Percentiles rank a stretch among this genome's conserved stretches.
phyloP scores from a whole-genome alignment of 495 filamentous ascomycete genomes.

The Tuber calosporum region DNA sequence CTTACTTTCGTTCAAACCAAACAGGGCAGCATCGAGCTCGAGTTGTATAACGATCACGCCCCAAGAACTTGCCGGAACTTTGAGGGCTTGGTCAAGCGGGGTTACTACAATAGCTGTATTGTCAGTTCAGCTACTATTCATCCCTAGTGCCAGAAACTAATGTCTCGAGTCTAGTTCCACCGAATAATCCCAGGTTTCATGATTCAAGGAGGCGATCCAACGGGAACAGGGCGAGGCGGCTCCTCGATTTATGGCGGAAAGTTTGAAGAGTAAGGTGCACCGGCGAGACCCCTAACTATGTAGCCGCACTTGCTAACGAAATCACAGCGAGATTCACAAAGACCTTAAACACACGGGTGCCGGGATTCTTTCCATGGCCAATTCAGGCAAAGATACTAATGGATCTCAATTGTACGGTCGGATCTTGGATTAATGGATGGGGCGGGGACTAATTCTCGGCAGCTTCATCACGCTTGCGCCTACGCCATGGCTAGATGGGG shows the following conservation, averaged over 20 bases:
- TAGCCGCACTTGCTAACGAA: background rate
- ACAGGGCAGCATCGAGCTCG: conserved; percentile 72
- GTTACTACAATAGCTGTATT: conserved; percentile 76
- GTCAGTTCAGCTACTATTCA: conserved; percentile 8
- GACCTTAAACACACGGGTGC: conserved; percentile 88
- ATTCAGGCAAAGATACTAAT: conserved; percentile 88
- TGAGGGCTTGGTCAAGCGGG: conserved; percentile 62
- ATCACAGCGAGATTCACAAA: conserved; percentile 58
- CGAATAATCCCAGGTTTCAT: conserved; percentile 95
- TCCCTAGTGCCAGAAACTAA: background rate
- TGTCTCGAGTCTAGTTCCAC: conserved; percentile 55
- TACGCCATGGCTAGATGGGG: conserved; percentile 93
- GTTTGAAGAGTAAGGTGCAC: conserved; percentile 85
- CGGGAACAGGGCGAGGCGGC: conserved; percentile 88
- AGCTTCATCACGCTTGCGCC: conserved; percentile 86
- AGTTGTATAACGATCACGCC: conserved; percentile 79
- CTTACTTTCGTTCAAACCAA: conserved; percentile 44
- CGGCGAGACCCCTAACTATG: conserved; percentile 27
- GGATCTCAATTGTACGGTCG: conserved; percentile 57
- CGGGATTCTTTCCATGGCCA: conserved; percentile 91
- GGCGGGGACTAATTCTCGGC: conserved; percentile 43
- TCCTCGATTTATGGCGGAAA: conserved; percentile 85
- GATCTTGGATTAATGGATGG: background rate
- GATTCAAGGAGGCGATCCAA: conserved; percentile 94
- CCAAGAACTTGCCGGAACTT: conserved; percentile 91